phyloP scores from a whole-genome alignment of 2,329 filamentous ascomycete species.

The Emericellopsis cladophorae region DNA sequence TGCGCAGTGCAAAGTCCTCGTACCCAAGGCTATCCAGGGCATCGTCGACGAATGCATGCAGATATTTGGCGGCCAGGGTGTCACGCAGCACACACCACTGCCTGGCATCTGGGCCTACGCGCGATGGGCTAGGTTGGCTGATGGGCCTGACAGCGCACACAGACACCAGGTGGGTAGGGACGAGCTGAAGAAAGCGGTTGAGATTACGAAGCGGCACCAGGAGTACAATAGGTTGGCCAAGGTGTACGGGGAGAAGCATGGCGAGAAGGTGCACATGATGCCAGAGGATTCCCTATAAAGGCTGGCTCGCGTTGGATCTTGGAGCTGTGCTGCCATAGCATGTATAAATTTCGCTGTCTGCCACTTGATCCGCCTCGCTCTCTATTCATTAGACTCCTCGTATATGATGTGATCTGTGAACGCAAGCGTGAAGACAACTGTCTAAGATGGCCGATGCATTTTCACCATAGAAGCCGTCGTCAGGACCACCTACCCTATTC shows the following conservation, averaged over 20 bases:
- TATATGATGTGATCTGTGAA: too few relatives aligned
- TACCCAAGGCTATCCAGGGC: slow-evolving; percentile 61
- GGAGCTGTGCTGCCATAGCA: neutral
- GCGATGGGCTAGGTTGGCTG: slow-evolving; percentile 66
- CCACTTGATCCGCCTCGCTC: too few relatives aligned
- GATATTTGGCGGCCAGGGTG: slow-evolving; percentile 72
- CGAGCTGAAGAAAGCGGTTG: slow-evolving; percentile 54
- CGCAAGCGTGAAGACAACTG: too few relatives aligned
- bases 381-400: too few relatives aligned
- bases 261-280: slow-evolving; percentile 14
- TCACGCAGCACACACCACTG: slow-evolving; percentile 83
- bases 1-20: slow-evolving; percentile 78
- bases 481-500: too few relatives aligned
- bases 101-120: slow-evolving; percentile 56
- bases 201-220: slow-evolving; percentile 44
- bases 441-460: too few relatives aligned
- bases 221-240: slow-evolving; percentile 48
- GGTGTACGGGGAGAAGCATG: slow-evolving; percentile 45
- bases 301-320: neutral
- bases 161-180: slow-evolving; percentile 61
- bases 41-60: slow-evolving; percentile 90
- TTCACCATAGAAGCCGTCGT: too few relatives aligned
- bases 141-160: slow-evolving; percentile 87
- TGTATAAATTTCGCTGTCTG: neutral
- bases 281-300: slow-evolving; percentile 8